A percentile compares a stretch with the other conserved stretches of the same genome.
Conservation (phyloP, 192 early-diverging fungal species). For the Polychytrium aggregatum region DNA sequence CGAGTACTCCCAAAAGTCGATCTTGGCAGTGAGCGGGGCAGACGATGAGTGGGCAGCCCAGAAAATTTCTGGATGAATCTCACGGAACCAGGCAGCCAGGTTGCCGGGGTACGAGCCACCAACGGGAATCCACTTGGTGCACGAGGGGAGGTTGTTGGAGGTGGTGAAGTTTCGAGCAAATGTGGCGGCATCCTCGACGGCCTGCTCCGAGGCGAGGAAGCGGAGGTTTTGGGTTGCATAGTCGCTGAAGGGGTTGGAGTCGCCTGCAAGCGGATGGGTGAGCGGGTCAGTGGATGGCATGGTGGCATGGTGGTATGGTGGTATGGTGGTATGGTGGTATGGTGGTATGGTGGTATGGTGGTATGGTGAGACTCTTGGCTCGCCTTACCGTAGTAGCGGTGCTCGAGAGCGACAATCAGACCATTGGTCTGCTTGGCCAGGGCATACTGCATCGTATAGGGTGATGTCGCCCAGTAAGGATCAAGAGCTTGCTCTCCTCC, state of each 20-base stretch:
- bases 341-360: too few species aligned
- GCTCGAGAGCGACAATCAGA: too few species aligned
- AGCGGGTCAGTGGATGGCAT: neutral
- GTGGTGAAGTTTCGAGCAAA: constrained; percentile 32
- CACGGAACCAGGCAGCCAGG: constrained; percentile 64
- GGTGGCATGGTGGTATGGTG: too few species aligned
- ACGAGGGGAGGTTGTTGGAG: constrained; percentile 3
- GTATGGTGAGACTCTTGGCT: constrained; percentile 61
- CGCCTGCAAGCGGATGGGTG: neutral
- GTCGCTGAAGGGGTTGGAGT: constrained; percentile 4
- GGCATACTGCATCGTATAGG: constrained; percentile 13
- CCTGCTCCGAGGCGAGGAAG: constrained; percentile 43
- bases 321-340: too few species aligned
- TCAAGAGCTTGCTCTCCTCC: constrained; percentile 20
- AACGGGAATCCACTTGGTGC: constrained; percentile 51
- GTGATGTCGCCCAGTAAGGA: neutral
- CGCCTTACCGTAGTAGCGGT: constrained; percentile 47
- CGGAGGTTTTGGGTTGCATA: constrained; percentile 12
- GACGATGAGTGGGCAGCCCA: too few species aligned
- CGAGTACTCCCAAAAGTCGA: constrained; percentile 37
- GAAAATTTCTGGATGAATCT: constrained; percentile 50
- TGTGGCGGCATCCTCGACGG: constrained; percentile 41
- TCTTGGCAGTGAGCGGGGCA: constrained; percentile 52
- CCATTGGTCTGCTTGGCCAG: constrained; percentile 47
- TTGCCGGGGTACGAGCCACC: constrained; percentile 75